Evolutionary conservation across 768 basidiomycete genomes (phyloP).

Genomic region (Leucocoprinus leucothites): DNA sequence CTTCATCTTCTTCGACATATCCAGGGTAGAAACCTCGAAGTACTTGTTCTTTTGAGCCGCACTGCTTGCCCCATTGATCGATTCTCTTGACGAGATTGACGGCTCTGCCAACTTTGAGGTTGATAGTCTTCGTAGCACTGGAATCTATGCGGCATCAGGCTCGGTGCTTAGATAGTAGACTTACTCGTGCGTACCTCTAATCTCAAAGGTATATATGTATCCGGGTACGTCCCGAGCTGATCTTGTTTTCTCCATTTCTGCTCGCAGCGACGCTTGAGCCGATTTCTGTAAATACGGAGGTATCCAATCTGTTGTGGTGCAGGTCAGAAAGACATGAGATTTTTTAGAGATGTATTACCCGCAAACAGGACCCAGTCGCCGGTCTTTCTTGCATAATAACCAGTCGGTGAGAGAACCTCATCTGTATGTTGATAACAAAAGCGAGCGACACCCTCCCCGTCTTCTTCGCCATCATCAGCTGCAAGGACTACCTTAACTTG

Average conservation of each 20-base stretch:
- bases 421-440: conserved; percentile 70
- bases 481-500: conserved; percentile 44
- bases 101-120: conserved; percentile 79
- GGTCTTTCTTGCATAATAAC: conserved; percentile 53
- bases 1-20: conserved; percentile 31
- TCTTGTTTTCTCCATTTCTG: conserved; percentile 45
- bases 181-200: conserved; percentile 48
- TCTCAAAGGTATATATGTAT: conserved; percentile 82
- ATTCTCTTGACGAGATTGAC: conserved; percentile 70
- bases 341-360: conserved; percentile 32
- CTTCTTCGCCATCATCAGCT: conserved; percentile 28
- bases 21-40: conserved; percentile 75
- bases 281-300: conserved; percentile 58
- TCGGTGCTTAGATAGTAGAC: neutral
- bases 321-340: conserved; percentile 8
- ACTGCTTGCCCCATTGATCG: conserved; percentile 81
- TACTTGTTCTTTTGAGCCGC: conserved; percentile 72
- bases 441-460: conserved; percentile 28
- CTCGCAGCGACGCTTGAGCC: conserved; percentile 52
- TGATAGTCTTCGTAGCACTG: conserved; percentile 34
- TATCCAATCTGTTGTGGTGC: conserved; percentile 55
- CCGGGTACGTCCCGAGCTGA: conserved; percentile 62
- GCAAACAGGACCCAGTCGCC: conserved; percentile 56
- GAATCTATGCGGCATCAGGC: neutral
- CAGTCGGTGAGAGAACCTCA: conserved; percentile 46